Evolutionary conservation across 148 eudicot species (phyloP).

Genomic region (Chenopodium formosanum): DNA sequence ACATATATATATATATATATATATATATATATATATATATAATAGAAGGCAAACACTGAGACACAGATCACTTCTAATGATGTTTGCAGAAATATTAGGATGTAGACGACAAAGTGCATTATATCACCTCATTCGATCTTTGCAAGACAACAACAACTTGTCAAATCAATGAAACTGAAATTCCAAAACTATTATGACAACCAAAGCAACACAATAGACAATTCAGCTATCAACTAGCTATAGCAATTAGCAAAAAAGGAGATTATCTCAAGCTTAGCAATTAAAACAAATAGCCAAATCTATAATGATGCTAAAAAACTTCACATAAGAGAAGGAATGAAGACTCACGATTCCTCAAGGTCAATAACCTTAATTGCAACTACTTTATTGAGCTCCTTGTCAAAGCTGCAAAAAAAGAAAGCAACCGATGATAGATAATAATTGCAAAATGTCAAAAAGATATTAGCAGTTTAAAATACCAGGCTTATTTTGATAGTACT

Average conservation of each 20-base stretch:
- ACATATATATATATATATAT: too few relatives aligned
- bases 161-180: neutral
- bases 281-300: neutral
- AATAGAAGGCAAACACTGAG: too few relatives aligned
- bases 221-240: neutral
- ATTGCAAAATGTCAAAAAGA: neutral
- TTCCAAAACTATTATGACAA: neutral
- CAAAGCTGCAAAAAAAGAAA: conserved; percentile 62
- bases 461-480: neutral
- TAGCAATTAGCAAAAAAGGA: neutral
- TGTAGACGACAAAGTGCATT: neutral
- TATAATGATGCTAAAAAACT: neutral
- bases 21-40: too few relatives aligned
- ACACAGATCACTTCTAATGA: too few relatives aligned
- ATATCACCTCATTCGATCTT: neutral
- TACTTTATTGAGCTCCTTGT: conserved; percentile 82
- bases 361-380: conserved; percentile 95
- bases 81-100: neutral
- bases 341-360: conserved; percentile 95
- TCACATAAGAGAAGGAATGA: neutral
- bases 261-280: neutral
- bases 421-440: neutral
- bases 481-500: neutral
- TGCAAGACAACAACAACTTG: neutral
- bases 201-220: conserved; percentile 3